A percentile compares a stretch with the other conserved stretches of the same genome.
phyloP scores from a whole-genome alignment of 1,284 basidiomycete species.

The Inonotus hispidus region DNA sequence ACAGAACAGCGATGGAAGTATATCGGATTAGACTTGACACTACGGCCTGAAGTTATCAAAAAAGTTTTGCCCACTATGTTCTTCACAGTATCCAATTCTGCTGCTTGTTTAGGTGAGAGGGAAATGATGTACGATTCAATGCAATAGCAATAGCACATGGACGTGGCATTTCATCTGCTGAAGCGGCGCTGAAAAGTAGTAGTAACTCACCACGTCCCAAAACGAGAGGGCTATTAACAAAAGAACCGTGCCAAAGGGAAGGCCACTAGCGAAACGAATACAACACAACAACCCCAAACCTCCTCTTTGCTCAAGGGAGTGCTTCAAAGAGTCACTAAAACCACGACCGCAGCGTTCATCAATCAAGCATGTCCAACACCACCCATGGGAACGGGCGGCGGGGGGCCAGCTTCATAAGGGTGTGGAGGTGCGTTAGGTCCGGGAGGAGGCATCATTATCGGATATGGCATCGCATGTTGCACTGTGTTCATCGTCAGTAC shows the following conservation, averaged over 20 bases:
- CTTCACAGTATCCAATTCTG: no score
- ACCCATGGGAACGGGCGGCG: constrained; percentile 69
- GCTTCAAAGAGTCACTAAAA: neutral
- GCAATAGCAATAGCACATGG: neutral
- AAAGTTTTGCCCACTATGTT: neutral
- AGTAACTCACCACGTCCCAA: constrained; percentile 1
- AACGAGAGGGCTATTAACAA: constrained; percentile 10
- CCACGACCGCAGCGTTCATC: neutral
- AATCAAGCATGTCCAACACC: constrained; percentile 46
- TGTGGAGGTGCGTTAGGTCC: constrained; percentile 57
- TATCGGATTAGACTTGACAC: no score
- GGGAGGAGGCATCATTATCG: constrained; percentile 82
- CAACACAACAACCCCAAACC: neutral
- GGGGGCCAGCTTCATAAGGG: constrained; percentile 63
- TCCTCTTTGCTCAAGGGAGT: neutral
- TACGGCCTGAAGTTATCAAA: no score
- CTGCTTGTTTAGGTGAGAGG: no score
- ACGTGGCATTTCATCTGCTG: neutral
- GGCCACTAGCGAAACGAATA: neutral
- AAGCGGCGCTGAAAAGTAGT: neutral
- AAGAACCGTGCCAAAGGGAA: neutral
- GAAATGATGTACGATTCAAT: neutral
- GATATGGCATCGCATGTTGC: constrained; percentile 76
- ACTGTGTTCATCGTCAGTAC: constrained; percentile 42
- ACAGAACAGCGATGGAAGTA: no score